phyloP scores from a whole-genome alignment of 805 yeast species.

The Kazachstania bromeliacearum region DNA sequence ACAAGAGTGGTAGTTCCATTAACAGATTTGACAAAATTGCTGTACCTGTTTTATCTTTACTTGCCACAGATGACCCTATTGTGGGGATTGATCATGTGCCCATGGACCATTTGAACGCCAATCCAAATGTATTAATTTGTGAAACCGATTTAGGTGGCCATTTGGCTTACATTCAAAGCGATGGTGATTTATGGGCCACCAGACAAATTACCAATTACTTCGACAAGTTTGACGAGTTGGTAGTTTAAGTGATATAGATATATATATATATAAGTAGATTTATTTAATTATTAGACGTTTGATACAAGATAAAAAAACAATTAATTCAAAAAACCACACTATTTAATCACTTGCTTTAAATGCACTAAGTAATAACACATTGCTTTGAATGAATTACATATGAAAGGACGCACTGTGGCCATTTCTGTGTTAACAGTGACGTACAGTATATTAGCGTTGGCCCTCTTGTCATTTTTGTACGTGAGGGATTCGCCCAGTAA shows the following conservation, averaged over 20 bases:
- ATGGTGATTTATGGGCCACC: conserved; percentile 42
- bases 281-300: neutral
- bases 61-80: conserved; percentile 52
- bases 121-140: conserved; percentile 49
- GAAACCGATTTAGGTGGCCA: conserved; percentile 70
- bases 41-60: conserved; percentile 52
- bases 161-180: conserved; percentile 40
- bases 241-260: conserved; percentile 8
- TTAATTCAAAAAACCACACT: too few species aligned
- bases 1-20: conserved; percentile 55
- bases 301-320: too few species aligned
- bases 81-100: conserved; percentile 48
- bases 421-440: conserved; percentile 13
- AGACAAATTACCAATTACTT: conserved; percentile 35
- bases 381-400: too few species aligned
- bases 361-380: too few species aligned
- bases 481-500: conserved; percentile 7
- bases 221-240: conserved; percentile 27
- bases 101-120: conserved; percentile 36
- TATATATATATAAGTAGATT: neutral
- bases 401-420: too few species aligned
- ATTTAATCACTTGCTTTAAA: too few species aligned
- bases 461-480: conserved; percentile 9
- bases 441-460: conserved; percentile 10
- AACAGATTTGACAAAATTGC: conserved; percentile 46